Evolutionary conservation across 2,329 filamentous ascomycete genomes (phyloP), one percentile per base, ranked within the genome.

Genomic region (Domatiomyces globalis): DNA sequence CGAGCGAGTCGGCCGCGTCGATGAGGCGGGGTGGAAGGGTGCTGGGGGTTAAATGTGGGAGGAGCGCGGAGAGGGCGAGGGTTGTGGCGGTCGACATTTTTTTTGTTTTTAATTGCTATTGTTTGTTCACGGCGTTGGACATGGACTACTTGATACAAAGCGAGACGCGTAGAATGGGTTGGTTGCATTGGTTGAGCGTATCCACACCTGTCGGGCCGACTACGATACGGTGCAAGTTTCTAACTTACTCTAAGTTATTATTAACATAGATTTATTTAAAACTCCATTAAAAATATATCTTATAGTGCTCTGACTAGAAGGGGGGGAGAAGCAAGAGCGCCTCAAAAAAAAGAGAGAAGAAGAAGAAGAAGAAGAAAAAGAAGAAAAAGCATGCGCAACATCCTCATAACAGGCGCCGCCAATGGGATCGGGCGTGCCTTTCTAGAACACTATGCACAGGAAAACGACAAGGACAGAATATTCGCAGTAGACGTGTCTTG

Each of bases 51-150:
- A 90, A 70, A 46, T 78, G 72, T 27, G 78, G 76, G 55, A 80
- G 80, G 0, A 83, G 84, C 1, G 79, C 83, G n/a, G 79, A 73
- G 33, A 94, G 73, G 0, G 82, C 81, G 61, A 89, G 83, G 18
- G 88, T 74, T 62, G 84, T 71, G 51, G 70, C 86, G 9, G 56
- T n/a, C 1, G 56, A 50, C 54, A 57, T 57, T 10, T 27, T 27
- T 42, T 45, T 22, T 22, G 2, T n/a, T 2, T 10, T 39, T 49
- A 4, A 4, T 39, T 20, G 12, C 19, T 17, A 6, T 17, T 46
- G 15, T 17, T 46, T 22, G 18, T 46, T 25, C 6, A 6, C 22
- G 6, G 45, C n/a, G n/a, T n/a, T n/a, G n/a, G n/a, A n/a, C n/a
- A n/a, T n/a, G n/a, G n/a, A n/a, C n/a, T n/a, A n/a, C n/a, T n/a